A percentile compares a stretch with the other conserved stretches of the same genome.
phyloP scores from a whole-genome alignment of 768 basidiomycete genomes.

The Pleurotus ostreatus region DNA sequence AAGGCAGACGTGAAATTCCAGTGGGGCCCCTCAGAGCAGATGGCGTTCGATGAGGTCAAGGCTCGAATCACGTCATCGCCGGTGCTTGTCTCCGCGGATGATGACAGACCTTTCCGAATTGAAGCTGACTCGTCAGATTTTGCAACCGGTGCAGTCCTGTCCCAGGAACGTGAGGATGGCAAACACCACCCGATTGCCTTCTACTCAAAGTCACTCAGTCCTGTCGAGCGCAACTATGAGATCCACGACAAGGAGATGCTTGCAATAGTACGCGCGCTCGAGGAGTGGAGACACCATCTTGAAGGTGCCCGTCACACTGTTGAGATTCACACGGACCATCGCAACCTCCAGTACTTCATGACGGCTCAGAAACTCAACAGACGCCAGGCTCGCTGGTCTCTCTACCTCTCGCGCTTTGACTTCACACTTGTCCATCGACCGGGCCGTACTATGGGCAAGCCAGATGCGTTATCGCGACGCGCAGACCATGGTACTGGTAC shows the following conservation, averaged over 20 bases:
- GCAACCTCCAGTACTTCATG: slow-evolving; percentile 43
- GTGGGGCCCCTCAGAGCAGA: slow-evolving; percentile 11
- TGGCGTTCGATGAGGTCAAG: slow-evolving; percentile 23
- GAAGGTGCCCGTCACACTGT: slow-evolving; percentile 22
- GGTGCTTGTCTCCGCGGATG: slow-evolving; percentile 21
- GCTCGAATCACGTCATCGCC: slow-evolving; percentile 10
- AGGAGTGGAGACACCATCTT: slow-evolving; percentile 27
- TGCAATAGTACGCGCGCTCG: slow-evolving; percentile 35
- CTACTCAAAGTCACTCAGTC: slow-evolving; percentile 22
- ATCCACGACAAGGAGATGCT: slow-evolving; percentile 49
- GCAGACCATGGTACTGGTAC: no score
- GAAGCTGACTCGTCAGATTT: slow-evolving; percentile 27
- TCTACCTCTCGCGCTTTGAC: slow-evolving; percentile 5
- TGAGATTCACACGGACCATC: slow-evolving; percentile 25
- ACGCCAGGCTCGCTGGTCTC: slow-evolving; percentile 41
- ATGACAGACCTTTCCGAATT: slow-evolving; percentile 19
- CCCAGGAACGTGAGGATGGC: slow-evolving; percentile 17
- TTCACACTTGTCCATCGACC: no score
- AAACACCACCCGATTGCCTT: slow-evolving; percentile 35
- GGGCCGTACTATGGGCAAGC: no score
- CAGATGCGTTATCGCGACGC: no score
- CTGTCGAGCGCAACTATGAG: slow-evolving; percentile 41
- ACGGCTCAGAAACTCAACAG: slow-evolving; percentile 33
- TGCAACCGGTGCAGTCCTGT: slow-evolving; percentile 23
- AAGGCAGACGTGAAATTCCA: slow-evolving; percentile 16